Evolutionary conservation across 192 early-diverging fungal genomes (phyloP), one percentile per base, ranked within the genome.

Genomic region (Umbelopsis sp.): DNA sequence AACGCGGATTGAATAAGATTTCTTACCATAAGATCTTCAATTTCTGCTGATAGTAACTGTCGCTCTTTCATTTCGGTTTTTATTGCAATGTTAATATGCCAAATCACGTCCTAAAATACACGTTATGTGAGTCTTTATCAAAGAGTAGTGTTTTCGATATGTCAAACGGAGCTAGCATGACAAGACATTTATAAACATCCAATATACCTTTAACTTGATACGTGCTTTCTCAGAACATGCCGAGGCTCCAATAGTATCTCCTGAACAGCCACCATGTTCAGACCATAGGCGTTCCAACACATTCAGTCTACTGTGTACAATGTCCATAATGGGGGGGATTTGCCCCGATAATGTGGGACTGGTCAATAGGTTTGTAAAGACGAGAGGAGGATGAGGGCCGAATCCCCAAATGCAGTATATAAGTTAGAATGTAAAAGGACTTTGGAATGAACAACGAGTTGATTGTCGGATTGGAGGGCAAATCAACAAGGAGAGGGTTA

Each of bases 1-100:
- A 44, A 45, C n/a, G 4, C 29, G 62, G 45, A 47, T 31, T 31
- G 17, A 11, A 43, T 25, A 51, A 53, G n/a, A 38, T 53, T 68
- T 50, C 47, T 68, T 80, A 81, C 84, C 80, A 86, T 79, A 17
- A 79, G 65, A 72, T 86, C 84, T 71, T 84, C 80, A 45, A 86
- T 82, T 65, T 83, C 79, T 5, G 84, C 84, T 21, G 78, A 68
- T 22, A 86, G 66, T 25, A 80, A 32, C 8, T 50, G 65, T 29
- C 82, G 79, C 22, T 79, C 80, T 51, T 72, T 53, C 50, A 54
- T 47, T 43, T 75, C 82, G 2, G 80, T 69, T 24, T 62, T 21
- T 7, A 83, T 81, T 26, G 78, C 67, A 20, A 72, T 74, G 54
- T 83, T 78, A 22, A 86, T 50, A 71, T 82, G 74, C 29, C 73